phyloP scores from a whole-genome alignment of 2,329 filamentous ascomycete genomes.

The Fusarium clavum region DNA sequence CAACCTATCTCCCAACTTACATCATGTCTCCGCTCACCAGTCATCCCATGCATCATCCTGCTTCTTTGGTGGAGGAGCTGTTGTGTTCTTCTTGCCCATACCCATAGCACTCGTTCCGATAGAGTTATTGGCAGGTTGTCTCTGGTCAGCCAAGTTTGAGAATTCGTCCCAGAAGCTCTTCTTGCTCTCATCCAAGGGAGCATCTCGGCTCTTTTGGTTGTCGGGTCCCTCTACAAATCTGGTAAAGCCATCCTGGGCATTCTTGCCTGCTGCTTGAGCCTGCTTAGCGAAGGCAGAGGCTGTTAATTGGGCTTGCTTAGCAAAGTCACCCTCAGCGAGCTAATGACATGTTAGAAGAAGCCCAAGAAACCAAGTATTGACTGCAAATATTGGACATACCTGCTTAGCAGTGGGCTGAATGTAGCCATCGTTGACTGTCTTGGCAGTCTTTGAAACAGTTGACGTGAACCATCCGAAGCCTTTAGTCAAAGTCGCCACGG shows the following conservation, averaged over 20 bases:
- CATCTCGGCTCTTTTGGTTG: constrained; percentile 50
- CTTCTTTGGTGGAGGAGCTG: constrained; percentile 51
- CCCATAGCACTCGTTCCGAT: constrained; percentile 72
- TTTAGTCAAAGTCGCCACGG: constrained; percentile 87
- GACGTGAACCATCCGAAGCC: constrained; percentile 94
- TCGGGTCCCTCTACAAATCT: constrained; percentile 86
- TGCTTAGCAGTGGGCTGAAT: constrained; percentile 93
- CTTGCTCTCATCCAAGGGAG: constrained; percentile 70
- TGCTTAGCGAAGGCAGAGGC: constrained; percentile 75
- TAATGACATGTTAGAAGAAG: constrained; percentile 54
- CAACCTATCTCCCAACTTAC: constrained; percentile 8
- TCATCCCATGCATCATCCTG: constrained; percentile 74
- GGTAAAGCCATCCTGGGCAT: constrained; percentile 82
- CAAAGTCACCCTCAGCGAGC: constrained; percentile 84
- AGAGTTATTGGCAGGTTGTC: constrained; percentile 58
- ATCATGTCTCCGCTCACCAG: constrained; percentile 57
- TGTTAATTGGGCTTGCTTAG: constrained; percentile 71
- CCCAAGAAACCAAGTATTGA: constrained; percentile 2
- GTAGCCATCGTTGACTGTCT: constrained; percentile 89
- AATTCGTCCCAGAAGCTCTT: constrained; percentile 96
- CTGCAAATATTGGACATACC: constrained; percentile 60
- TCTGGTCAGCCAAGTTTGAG: constrained; percentile 73
- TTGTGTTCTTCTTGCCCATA: constrained; percentile 58
- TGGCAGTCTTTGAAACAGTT: constrained; percentile 89
- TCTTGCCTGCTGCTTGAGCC: constrained; percentile 76